Percentiles rank a stretch among this genome's conserved stretches.
Evolutionary conservation across 345 rosid genomes (phyloP).

Genomic region (Pseudoturritis turrita): DNA sequence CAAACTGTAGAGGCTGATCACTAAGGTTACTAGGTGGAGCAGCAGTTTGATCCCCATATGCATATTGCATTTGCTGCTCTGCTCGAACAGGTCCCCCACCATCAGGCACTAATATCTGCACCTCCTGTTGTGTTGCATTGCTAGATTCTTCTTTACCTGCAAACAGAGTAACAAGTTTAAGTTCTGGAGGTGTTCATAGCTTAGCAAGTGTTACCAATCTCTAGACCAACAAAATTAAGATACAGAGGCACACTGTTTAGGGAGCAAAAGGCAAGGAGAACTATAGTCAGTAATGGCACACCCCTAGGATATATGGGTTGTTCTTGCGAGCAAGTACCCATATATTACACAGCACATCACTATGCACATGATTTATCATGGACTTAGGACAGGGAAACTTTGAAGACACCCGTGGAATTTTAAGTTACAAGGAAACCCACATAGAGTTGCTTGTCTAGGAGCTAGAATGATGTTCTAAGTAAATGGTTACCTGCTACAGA

Average conservation of each 20-base stretch:
- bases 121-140: slow-evolving; percentile 14
- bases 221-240: slow-evolving; percentile 6
- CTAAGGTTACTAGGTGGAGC: slow-evolving; percentile 47
- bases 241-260: neutral
- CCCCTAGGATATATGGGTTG: neutral
- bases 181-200: neutral
- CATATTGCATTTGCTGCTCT: slow-evolving; percentile 46
- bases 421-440: slow-evolving; percentile 9
- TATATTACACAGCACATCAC: slow-evolving; percentile 2
- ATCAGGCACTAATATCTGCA: slow-evolving; percentile 42
- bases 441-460: slow-evolving; percentile 46
- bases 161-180: slow-evolving; percentile 8
- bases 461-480: slow-evolving; percentile 50
- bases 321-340: slow-evolving; percentile 3
- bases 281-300: neutral
- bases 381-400: neutral
- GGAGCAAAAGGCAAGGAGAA: neutral
- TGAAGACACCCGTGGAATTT: neutral
- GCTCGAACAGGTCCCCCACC: slow-evolving; percentile 35
- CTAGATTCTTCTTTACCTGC: slow-evolving; percentile 27
- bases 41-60: slow-evolving; percentile 54
- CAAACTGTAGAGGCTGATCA: slow-evolving; percentile 69
- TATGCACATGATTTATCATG: neutral
- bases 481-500: slow-evolving; percentile 95
- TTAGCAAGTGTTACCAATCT: neutral